Base-by-base conservation (phyloP, 83 land plant genomes). In the Isoetes engelmannii region DNA sequence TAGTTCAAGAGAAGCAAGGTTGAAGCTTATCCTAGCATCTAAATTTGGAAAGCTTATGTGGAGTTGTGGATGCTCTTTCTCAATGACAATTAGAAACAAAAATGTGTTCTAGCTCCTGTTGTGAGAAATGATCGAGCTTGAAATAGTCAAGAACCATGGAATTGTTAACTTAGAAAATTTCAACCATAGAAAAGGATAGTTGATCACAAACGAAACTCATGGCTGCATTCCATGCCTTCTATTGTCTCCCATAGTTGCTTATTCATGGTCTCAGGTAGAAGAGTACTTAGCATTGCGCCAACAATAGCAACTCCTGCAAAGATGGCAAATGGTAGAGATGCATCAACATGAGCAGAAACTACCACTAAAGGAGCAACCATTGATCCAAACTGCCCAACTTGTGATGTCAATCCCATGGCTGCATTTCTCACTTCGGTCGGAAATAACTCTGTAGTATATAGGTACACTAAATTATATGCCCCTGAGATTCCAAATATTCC, bases 371-470 rank as follows among this genome's bases (percentile, higher is more conserved):
- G 80, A 5, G 80, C 76, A 7, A 61, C 46, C 5, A 77, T 60
- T 4, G 80, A 4, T 12, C 80, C 76, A 4, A 77, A 19, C 6
- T 57, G 59, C 4, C 21, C 70, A n/a, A 66, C 76, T 45, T 77
- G 80, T 0, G 65, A 58, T 7, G 76, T 42, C 3, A 77, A 19
- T 48, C 80, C 80, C 0, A 77, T 47, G 5, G 80, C 80, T 4
- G 77, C 80, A 46, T 77, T 77, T 41, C 80, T 9, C 65, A 77
- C 77, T 45, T 65, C 76, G 4, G 80, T 77, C 9, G 80, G 80
- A 45, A 77, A 77, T 4, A 77, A 76, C 77, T 77, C 80, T 57
- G 65, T 10, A 9, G 80, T 72, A 60, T 77, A 77, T 7, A 77
- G 45, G 21, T 57, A 77, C 21, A 72, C 28, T 37, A 77, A 41